Evolutionary conservation across 371 early-diverging fungal species (phyloP), one percentile per base, ranked within the genome.

Genomic region (Zychaea mexicana): DNA sequence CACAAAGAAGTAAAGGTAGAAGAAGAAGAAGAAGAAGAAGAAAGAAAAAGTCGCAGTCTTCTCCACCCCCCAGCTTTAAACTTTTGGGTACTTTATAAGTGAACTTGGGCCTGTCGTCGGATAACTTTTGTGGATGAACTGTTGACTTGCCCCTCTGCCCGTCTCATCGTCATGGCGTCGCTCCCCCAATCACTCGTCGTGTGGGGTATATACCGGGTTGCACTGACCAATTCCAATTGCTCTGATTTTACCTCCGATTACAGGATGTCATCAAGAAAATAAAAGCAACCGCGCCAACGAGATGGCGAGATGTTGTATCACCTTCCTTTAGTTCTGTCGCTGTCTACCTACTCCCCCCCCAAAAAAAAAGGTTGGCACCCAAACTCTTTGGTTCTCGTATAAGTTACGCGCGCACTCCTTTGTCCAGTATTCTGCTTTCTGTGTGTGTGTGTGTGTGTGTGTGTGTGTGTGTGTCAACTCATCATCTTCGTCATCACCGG

Each of bases 231-330:
- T 19, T 58, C 22, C 38, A 36, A 49, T 7, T 21, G n/a, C 15
- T 36, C 10, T 36, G n/a, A 12, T 49, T 19, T 49, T 49, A 5
- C 24, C 49, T 58, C 59, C 59, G 59, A 58, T 58, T 58, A 10
- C n/a, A 9, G 45, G 42, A 58, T 58, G 59, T 58, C 59, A 58
- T 58, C 59, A 58, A 58, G 22, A 58, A 58, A 38, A 38, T 13
- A 54, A 54, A 54, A 30, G 21, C 13, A 22, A 49, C 49, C 49
- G 49, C 49, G 21, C 49, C 49, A 49, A 49, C 49, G 49, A 49
- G 22, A 49, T 46, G 46, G n/a, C 10, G 2, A 22, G 49, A 49
- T 24, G 13, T 49, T 22, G 49, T 49, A 49, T 5, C 22, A 49
- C 49, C 22, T 42, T 42, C 42, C 42, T 12, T 42, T 42, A 17